A percentile compares a stretch with the other conserved stretches of the same genome.
These are phyloP conservation scores for Quercus agrifolia DNA, from an alignment of 306 rosid genomes.

Conservation along the genomic window DNA sequence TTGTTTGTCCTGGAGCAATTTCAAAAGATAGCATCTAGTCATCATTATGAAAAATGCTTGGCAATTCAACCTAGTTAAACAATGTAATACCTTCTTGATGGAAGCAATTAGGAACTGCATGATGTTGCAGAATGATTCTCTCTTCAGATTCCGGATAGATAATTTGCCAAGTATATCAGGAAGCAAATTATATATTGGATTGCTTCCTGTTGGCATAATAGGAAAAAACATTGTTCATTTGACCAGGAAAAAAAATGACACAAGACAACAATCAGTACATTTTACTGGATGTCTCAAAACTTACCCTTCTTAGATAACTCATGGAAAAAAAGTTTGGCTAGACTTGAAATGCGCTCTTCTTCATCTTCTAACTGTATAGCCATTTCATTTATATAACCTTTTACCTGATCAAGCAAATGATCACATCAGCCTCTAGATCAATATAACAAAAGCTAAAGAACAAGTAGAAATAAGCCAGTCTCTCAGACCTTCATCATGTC, in stretches of 20 bases:
- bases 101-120: slow-evolving; percentile 96
- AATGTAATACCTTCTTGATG: slow-evolving; percentile 71
- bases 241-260: not conserved
- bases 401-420: slow-evolving; percentile 54
- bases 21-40: slow-evolving; percentile 21
- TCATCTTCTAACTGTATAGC: slow-evolving; percentile 84
- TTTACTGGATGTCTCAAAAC: not conserved
- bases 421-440: slow-evolving; percentile 30
- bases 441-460: slow-evolving; percentile 11
- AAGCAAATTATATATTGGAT: slow-evolving; percentile 91
- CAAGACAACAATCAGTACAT: slow-evolving; percentile 3
- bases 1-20: slow-evolving; percentile 73
- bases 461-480: slow-evolving; percentile 13
- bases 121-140: slow-evolving; percentile 81
- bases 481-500: slow-evolving; percentile 93
- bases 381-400: slow-evolving; percentile 93
- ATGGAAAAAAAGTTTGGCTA: slow-evolving; percentile 79
- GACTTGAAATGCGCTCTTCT: slow-evolving; percentile 82
- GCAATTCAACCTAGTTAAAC: slow-evolving; percentile 5
- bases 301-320: slow-evolving; percentile 94
- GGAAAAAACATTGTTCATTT: slow-evolving; percentile 1
- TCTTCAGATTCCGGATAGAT: slow-evolving; percentile 65
- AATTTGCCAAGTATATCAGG: slow-evolving; percentile 94
- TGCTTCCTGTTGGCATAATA: slow-evolving; percentile 60
- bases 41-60: slow-evolving; percentile 12